A percentile compares a stretch with the other conserved stretches of the same genome.
These are phyloP conservation scores for Linnemannia schmuckeri DNA, from an alignment of 192 early-diverging fungal genomes.

Conservation along the genomic window DNA sequence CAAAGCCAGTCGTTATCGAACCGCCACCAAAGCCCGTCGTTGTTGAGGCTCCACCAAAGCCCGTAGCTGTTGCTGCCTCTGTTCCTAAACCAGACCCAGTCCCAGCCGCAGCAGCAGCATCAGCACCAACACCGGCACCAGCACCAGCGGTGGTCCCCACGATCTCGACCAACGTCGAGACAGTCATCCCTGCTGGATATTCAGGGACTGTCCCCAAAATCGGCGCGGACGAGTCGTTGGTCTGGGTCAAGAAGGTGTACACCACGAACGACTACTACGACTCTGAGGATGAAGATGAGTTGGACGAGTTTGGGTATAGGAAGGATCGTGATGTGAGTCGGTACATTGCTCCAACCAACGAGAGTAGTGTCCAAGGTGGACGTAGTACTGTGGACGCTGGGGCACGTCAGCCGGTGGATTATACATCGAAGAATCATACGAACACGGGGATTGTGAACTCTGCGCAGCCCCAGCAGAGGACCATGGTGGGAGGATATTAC, in stretches of 20 bases:
- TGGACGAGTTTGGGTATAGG: conserved; percentile 39
- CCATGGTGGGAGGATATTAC: conserved; percentile 8
- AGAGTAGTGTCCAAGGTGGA: background rate
- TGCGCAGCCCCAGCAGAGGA: conserved; percentile 3
- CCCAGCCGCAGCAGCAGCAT: no score
- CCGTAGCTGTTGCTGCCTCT: background rate
- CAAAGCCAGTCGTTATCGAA: conserved; percentile 2
- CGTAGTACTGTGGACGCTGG: background rate
- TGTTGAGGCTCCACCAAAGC: background rate
- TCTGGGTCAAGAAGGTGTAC: conserved; percentile 37
- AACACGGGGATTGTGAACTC: background rate
- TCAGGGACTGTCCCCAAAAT: background rate
- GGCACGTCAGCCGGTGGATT: background rate
- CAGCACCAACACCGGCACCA: background rate
- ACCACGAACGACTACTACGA: conserved; percentile 34
- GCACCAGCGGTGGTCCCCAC: background rate
- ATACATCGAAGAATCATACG: conserved; percentile 8
- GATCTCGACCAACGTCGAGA: background rate
- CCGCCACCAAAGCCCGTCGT: background rate
- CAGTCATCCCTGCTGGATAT: conserved; percentile 5
- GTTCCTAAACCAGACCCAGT: background rate
- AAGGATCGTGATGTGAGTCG: conserved; percentile 42
- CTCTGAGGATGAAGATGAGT: conserved; percentile 19
- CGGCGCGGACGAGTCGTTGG: conserved; percentile 8
- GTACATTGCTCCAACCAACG: background rate